Evolutionary conservation across 495 filamentous ascomycete species (phyloP).

Genomic region (Neurospora intermedia): DNA sequence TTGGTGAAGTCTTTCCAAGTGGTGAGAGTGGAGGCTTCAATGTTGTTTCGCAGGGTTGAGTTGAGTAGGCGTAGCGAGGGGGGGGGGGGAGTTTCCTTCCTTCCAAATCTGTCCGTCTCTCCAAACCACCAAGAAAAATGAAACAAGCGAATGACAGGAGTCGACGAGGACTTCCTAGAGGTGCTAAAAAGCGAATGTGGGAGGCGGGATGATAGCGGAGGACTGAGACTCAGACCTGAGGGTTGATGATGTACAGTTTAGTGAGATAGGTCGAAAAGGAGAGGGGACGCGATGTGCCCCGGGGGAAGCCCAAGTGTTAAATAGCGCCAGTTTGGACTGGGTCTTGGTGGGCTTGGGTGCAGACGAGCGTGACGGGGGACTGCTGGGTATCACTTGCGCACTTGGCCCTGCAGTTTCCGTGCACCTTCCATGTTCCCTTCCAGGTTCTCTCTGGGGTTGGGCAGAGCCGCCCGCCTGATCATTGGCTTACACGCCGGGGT

Average conservation of each 20-base stretch:
- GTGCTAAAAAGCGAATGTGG: slow-evolving; percentile 41
- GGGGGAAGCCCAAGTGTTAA: slow-evolving; percentile 27
- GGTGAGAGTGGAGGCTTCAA: background rate
- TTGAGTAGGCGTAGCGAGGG: slow-evolving; percentile 6
- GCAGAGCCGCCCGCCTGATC: background rate
- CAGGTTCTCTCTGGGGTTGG: background rate
- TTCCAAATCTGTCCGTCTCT: slow-evolving; percentile 17
- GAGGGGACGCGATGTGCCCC: slow-evolving; percentile 16
- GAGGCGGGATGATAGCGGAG: slow-evolving; percentile 29
- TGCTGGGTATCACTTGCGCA: background rate
- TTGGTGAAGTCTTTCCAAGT: background rate
- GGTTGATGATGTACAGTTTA: slow-evolving; percentile 20
- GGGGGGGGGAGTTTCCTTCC: slow-evolving; percentile 1
- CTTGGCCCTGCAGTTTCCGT: background rate
- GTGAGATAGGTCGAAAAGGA: slow-evolving; percentile 13
- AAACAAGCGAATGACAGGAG: slow-evolving; percentile 54
- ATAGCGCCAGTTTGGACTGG: slow-evolving; percentile 13
- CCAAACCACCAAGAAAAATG: slow-evolving; percentile 32
- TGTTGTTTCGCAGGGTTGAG: background rate
- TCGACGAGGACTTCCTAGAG: slow-evolving; percentile 51
- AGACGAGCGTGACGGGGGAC: background rate
- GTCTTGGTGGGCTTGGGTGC: background rate
- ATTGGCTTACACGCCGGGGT: background rate
- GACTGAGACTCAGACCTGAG: slow-evolving; percentile 18
- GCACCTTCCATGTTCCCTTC: background rate